Evolutionary conservation across 2,329 filamentous ascomycete genomes (phyloP).

Genomic region (Bipolaris victoriae): DNA sequence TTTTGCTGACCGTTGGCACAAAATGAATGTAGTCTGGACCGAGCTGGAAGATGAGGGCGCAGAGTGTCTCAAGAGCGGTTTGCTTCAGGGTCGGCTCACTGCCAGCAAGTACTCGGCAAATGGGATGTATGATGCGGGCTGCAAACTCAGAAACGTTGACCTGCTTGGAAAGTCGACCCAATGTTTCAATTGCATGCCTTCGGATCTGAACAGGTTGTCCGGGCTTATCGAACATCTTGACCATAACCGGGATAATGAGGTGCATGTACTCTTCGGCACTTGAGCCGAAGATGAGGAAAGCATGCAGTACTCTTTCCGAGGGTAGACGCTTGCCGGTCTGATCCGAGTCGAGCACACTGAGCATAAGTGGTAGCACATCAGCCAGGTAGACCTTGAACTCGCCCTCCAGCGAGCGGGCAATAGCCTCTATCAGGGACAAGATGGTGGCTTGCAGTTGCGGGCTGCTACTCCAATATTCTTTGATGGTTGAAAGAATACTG

Average conservation of each 20-base stretch:
- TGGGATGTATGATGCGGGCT: slow-evolving; percentile 92
- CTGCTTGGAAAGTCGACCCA: slow-evolving; percentile 91
- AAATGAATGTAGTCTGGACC: slow-evolving; percentile 96
- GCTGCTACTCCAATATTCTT: slow-evolving; percentile 87
- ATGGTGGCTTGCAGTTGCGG: slow-evolving; percentile 88
- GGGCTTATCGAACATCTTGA: slow-evolving; percentile 89
- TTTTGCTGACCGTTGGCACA: slow-evolving; percentile 88
- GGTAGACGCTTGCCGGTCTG: slow-evolving; percentile 74
- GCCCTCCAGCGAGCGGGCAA: slow-evolving; percentile 89
- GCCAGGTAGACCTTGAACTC: slow-evolving; percentile 98
- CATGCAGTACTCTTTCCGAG: slow-evolving; percentile 89
- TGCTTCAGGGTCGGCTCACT: slow-evolving; percentile 75
- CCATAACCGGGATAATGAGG: slow-evolving; percentile 93
- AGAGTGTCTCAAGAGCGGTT: slow-evolving; percentile 90
- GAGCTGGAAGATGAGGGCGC: slow-evolving; percentile 92
- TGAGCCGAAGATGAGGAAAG: slow-evolving; percentile 92
- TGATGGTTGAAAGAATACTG: slow-evolving; percentile 82
- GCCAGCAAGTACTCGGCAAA: slow-evolving; percentile 79
- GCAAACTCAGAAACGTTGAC: slow-evolving; percentile 98
- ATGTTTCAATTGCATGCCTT: slow-evolving; percentile 89
- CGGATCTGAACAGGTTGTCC: slow-evolving; percentile 79
- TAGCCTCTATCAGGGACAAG: slow-evolving; percentile 87
- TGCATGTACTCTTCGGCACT: slow-evolving; percentile 99
- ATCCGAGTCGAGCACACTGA: slow-evolving; percentile 90
- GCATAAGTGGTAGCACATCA: slow-evolving; percentile 86